Conservation (phyloP, 139 green algal genomes). For the Chlamydomonas sp. region DNA sequence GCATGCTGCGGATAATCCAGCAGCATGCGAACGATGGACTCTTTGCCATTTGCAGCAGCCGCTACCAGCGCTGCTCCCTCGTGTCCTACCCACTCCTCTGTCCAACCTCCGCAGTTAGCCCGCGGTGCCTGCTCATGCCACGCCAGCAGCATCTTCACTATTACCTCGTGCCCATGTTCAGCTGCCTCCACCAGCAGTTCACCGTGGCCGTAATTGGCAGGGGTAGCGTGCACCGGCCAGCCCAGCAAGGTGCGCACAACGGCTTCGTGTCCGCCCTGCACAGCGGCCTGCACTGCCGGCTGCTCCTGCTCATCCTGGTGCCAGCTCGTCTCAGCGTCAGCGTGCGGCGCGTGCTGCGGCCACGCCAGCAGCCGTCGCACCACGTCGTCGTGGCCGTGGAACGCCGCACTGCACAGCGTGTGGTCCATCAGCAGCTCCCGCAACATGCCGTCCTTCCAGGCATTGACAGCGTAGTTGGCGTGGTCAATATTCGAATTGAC, state of each 20-base stretch:
- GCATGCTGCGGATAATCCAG: neutral
- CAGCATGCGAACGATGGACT: neutral
- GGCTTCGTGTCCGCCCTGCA: neutral
- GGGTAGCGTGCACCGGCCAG: neutral
- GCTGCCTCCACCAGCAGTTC: constrained; percentile 6
- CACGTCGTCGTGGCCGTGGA: neutral
- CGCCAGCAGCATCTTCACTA: no score
- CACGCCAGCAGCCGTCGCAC: neutral
- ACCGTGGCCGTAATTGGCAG: constrained; percentile 1
- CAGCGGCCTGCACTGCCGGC: neutral
- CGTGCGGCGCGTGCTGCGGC: neutral
- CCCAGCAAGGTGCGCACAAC: neutral
- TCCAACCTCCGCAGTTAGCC: no score
- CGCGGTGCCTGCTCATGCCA: no score
- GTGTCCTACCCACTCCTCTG: no score
- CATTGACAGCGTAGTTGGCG: neutral
- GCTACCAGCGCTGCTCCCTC: no score
- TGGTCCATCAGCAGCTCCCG: neutral
- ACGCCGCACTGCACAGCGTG: neutral
- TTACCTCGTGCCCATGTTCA: neutral
- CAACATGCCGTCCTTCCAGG: neutral
- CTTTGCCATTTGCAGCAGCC: no score
- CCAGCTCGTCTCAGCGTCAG: neutral
- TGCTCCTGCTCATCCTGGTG: neutral
- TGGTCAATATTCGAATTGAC: neutral